phyloP scores from a whole-genome alignment of 192 early-diverging fungal species.

The Linnemannia zychae region DNA sequence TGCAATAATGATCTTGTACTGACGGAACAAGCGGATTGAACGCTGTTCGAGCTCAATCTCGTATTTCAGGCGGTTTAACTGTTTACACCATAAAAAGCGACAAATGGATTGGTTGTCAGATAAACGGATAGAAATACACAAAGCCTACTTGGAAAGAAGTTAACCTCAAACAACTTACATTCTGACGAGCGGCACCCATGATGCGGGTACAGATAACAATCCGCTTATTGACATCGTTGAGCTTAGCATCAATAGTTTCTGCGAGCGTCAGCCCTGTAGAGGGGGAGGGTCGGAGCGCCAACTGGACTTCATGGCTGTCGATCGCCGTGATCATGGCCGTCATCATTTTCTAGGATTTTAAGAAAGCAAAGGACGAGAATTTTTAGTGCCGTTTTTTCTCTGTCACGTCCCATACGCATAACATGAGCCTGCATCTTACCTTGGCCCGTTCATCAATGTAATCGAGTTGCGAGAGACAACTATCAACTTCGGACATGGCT shows the following conservation, averaged over 20 bases:
- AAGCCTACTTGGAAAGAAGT: background rate
- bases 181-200: slow-evolving; percentile 23
- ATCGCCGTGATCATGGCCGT: slow-evolving; percentile 18
- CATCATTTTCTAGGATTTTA: slow-evolving; percentile 21
- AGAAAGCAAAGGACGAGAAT: background rate
- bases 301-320: slow-evolving; percentile 39
- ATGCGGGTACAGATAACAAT: slow-evolving; percentile 26
- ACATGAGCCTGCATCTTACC: slow-evolving; percentile 16
- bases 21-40: slow-evolving; percentile 36
- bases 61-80: slow-evolving; percentile 20
- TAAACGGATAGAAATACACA: background rate
- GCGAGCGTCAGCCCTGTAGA: slow-evolving; percentile 33
- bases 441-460: slow-evolving; percentile 37
- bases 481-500: slow-evolving; percentile 16
- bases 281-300: slow-evolving; percentile 28
- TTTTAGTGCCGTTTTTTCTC: background rate
- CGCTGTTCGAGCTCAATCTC: slow-evolving; percentile 46
- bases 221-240: slow-evolving; percentile 31
- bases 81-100: background rate
- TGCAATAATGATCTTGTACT: slow-evolving; percentile 48
- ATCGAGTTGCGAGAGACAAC: slow-evolving; percentile 24
- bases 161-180: slow-evolving; percentile 15
- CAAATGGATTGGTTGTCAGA: background rate
- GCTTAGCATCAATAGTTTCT: slow-evolving; percentile 19
- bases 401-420: background rate